phyloP scores from a whole-genome alignment of 805 yeast species.

The Pachysolen tannophilus region DNA sequence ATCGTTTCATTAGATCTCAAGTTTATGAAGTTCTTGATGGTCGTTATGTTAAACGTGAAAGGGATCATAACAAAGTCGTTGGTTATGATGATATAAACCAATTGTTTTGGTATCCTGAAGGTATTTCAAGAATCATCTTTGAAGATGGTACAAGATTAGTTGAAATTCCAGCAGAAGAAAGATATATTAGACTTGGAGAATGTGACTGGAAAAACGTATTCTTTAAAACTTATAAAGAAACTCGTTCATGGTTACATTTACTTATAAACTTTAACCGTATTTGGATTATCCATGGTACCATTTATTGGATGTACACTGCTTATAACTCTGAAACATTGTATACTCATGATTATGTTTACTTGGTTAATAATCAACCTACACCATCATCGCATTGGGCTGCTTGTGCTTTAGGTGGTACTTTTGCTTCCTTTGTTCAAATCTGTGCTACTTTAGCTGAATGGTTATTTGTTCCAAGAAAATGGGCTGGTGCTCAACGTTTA shows the following conservation, averaged over 20 bases:
- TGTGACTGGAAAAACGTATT: slow-evolving; percentile 88
- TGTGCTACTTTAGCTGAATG: slow-evolving; percentile 87
- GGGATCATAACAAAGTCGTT: slow-evolving; percentile 69
- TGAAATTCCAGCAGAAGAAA: slow-evolving; percentile 83
- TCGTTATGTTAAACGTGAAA: slow-evolving; percentile 77
- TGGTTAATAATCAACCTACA: slow-evolving; percentile 77
- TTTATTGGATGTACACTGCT: slow-evolving; percentile 93
- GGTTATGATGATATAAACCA: slow-evolving; percentile 99
- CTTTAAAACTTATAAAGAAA: slow-evolving; percentile 92
- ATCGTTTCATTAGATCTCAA: slow-evolving; percentile 70
- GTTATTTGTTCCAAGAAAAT: slow-evolving; percentile 93
- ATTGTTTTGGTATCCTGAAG: slow-evolving; percentile 99
- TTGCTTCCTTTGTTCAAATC: slow-evolving; percentile 77
- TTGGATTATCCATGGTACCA: slow-evolving; percentile 87
- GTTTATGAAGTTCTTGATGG: slow-evolving; percentile 78
- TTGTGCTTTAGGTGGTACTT: slow-evolving; percentile 84
- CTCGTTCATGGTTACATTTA: slow-evolving; percentile 96
- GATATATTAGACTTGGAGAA: slow-evolving; percentile 85
- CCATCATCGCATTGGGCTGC: slow-evolving; percentile 91
- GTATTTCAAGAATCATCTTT: slow-evolving; percentile 84
- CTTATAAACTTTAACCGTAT: slow-evolving; percentile 95
- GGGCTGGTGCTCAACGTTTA: slow-evolving; percentile 99
- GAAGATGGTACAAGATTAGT: slow-evolving; percentile 90
- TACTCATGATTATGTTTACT: slow-evolving; percentile 79
- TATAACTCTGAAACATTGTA: slow-evolving; percentile 88